Evolutionary conservation across 371 early-diverging fungal species (phyloP), one percentile per base, ranked within the genome.

Genomic region (Mycotypha africana): DNA sequence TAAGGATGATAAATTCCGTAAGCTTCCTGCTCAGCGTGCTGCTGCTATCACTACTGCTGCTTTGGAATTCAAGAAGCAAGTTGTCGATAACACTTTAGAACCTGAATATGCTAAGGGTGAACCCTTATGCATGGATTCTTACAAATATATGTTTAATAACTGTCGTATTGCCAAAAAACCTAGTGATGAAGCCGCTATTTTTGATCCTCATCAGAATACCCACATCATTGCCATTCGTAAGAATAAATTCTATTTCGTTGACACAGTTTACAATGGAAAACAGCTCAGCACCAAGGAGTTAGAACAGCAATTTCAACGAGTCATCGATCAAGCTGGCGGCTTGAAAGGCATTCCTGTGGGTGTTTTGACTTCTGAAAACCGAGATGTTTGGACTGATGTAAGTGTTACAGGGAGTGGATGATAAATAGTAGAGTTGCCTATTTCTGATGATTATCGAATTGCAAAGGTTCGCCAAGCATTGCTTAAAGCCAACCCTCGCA

Each of bases 101-200:
- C 95, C 96, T 28, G 97, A 96, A 61, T 83, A 71, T 65, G 84
- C 81, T 36, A 84, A 85, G 55, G 78, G 77, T 26, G 68, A 72
- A 22, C 89, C 95, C 17, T 65, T 95, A 64, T 92, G 91, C 67
- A 91, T 90, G 79, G 77, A 87, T 59, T 89, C 92, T 49, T 95
- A 92, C 80, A 86, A 88, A 66, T 91, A 81, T 66, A 87, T 97
- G 91, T 97, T 97, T 81, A 93, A 97, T 65, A 86, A 95, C 36
- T 89, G 89, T 70, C 90, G 98, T 55, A 82, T 93, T 47, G 94
- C 98, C 37, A 64, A 67, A 49, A 84, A 84, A 65, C 92, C 92
- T 4, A 76, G 84, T 15, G 98, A 97, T 60, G 59, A 74, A 44
- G 89, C 86, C 38, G 74, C 71, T 14, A 73, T 75, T 7, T 86